Evolutionary conservation across 176 grass and related monocot species (phyloP).

Genomic region (Hordeum marinum): DNA sequence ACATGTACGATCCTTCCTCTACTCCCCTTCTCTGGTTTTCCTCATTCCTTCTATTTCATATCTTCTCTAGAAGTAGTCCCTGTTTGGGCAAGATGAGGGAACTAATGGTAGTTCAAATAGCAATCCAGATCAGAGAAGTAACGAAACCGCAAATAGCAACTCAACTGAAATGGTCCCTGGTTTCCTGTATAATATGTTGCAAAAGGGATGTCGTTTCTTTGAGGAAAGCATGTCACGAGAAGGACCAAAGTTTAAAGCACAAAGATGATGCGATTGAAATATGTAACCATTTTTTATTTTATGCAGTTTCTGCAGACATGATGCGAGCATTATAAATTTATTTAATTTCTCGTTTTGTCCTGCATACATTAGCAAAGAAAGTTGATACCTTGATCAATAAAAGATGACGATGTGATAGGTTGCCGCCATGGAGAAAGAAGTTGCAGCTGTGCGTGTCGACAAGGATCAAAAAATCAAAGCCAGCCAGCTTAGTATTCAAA

Average conservation of each 20-base stretch:
- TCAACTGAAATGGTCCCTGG: slow-evolving; percentile 68
- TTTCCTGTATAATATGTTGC: slow-evolving; percentile 90
- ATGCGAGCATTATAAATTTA: background rate
- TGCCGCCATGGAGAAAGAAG: slow-evolving; percentile 94
- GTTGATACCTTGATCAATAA: slow-evolving; percentile 94
- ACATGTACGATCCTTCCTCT: too few relatives aligned
- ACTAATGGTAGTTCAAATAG: slow-evolving; percentile 36
- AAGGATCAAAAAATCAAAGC: slow-evolving; percentile 85
- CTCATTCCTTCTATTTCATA: too few relatives aligned
- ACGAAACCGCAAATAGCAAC: slow-evolving; percentile 46
- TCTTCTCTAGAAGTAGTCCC: too few relatives aligned
- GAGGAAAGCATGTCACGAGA: slow-evolving; percentile 89
- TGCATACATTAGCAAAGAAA: slow-evolving; percentile 85
- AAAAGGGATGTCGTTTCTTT: slow-evolving; percentile 78
- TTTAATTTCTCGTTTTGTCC: background rate
- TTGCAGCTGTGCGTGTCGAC: slow-evolving; percentile 73
- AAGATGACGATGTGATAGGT: slow-evolving; percentile 95
- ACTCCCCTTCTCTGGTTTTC: too few relatives aligned
- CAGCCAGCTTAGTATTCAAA: slow-evolving; percentile 61
- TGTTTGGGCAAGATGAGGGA: slow-evolving; percentile 31
- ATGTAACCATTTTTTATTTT: slow-evolving; percentile 6
- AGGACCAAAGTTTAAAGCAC: slow-evolving; percentile 89
- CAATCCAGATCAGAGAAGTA: slow-evolving; percentile 45
- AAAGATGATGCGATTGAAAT: slow-evolving; percentile 96
- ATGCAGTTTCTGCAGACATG: background rate